phyloP scores from a whole-genome alignment of 805 yeast genomes.

The Starmerella bombicola region DNA sequence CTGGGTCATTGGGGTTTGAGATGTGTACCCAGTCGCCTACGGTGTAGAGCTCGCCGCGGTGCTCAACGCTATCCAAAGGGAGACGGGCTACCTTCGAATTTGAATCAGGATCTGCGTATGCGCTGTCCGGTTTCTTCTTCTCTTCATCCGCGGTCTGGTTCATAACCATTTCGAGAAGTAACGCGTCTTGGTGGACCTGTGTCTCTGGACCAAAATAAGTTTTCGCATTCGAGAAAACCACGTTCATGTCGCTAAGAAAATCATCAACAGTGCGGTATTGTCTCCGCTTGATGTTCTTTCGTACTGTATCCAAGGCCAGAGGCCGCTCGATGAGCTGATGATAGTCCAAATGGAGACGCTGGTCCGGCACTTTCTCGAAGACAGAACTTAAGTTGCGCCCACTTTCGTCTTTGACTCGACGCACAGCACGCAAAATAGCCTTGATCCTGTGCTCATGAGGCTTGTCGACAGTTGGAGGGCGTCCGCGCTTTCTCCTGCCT shows the following conservation, averaged over 20 bases:
- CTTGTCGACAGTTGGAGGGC: slow-evolving; percentile 83
- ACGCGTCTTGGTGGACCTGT: slow-evolving; percentile 51
- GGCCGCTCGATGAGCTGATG: slow-evolving; percentile 34
- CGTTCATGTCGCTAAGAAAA: slow-evolving; percentile 63
- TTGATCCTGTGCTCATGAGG: slow-evolving; percentile 90
- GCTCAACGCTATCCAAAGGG: slow-evolving; percentile 67
- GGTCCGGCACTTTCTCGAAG: slow-evolving; percentile 76
- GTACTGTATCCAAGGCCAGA: slow-evolving; percentile 37
- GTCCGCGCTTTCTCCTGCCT: slow-evolving; percentile 56
- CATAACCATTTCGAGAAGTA: slow-evolving; percentile 49
- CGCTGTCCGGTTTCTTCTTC: slow-evolving; percentile 69
- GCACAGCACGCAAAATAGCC: slow-evolving; percentile 66
- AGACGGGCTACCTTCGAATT: slow-evolving; percentile 57
- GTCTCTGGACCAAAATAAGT: slow-evolving; percentile 43
- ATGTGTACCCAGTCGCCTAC: slow-evolving; percentile 95
- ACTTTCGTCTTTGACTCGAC: slow-evolving; percentile 51
- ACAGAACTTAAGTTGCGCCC: slow-evolving; percentile 40
- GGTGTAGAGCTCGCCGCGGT: slow-evolving; percentile 57
- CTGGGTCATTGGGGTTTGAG: slow-evolving; percentile 73
- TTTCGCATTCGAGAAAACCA: slow-evolving; percentile 65
- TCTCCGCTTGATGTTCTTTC: slow-evolving; percentile 73
- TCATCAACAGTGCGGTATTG: slow-evolving; percentile 63
- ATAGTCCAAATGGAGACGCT: slow-evolving; percentile 41
- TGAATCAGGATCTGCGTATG: slow-evolving; percentile 38
- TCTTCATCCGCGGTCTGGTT: slow-evolving; percentile 49